A percentile compares a stretch with the other conserved stretches of the same genome.
Evolutionary conservation across 352 stramenopile species (phyloP).

Genomic region (Pythium sukuiense): DNA sequence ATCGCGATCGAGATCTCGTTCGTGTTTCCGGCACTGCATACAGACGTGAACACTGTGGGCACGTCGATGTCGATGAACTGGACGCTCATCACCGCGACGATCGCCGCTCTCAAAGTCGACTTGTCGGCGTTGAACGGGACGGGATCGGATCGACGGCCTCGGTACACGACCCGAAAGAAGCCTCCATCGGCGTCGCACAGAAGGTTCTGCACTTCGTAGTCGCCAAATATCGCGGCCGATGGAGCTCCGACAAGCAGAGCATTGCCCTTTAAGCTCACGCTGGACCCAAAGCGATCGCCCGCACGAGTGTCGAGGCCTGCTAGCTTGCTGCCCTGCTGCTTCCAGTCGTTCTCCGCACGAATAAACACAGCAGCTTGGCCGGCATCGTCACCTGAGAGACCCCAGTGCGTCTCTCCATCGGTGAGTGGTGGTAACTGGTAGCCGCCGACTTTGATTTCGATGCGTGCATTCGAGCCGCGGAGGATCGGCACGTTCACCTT

Average conservation of each 20-base stretch:
- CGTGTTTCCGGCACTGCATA: conserved; percentile 40
- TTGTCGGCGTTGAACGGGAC: conserved; percentile 64
- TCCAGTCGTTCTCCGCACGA: conserved; percentile 70
- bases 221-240: conserved; percentile 60
- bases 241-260: conserved; percentile 64
- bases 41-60: conserved; percentile 41
- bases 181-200: conserved; percentile 75
- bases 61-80: conserved; percentile 55
- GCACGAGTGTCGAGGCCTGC: conserved; percentile 53
- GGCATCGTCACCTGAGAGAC: conserved; percentile 53
- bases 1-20: conserved; percentile 57
- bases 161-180: conserved; percentile 66
- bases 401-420: conserved; percentile 43
- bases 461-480: conserved; percentile 57
- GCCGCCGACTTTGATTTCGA: conserved; percentile 53
- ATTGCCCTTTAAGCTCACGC: conserved; percentile 59
- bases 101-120: conserved; percentile 42
- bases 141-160: conserved; percentile 45
- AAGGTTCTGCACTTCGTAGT: conserved; percentile 72
- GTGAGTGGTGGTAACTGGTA: conserved; percentile 39
- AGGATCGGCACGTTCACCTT: conserved; percentile 32
- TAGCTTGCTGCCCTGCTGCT: conserved; percentile 62
- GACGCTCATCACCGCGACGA: conserved; percentile 61
- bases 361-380: conserved; percentile 70
- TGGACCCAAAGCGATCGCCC: conserved; percentile 74